These are phyloP conservation scores for Calendula officinalis DNA, from an alignment of 129 eudicot genomes.

Conservation along the genomic window DNA sequence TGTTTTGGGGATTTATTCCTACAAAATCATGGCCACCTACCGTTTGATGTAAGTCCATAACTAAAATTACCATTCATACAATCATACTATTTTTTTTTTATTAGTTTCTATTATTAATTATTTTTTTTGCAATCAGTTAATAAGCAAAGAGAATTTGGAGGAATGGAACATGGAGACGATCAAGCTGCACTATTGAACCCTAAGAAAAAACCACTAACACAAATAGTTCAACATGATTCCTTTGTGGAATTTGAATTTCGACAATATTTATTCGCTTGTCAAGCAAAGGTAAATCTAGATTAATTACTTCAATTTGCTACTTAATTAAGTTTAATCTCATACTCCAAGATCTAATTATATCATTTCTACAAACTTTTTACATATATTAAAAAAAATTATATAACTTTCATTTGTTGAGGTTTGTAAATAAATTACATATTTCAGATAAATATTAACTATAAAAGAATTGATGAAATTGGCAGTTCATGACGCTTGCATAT, in stretches of 20 bases:
- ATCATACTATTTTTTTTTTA: no score
- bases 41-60: no score
- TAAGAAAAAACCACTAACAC: conserved; percentile 66
- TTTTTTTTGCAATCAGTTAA: background rate
- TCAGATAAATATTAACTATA: no score
- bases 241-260: conserved; percentile 96
- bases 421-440: no score
- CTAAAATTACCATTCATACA: no score
- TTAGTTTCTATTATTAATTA: no score
- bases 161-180: conserved; percentile 87
- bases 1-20: no score
- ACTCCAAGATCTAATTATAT: background rate
- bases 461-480: background rate
- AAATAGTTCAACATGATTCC: conserved; percentile 94
- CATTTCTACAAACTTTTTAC: conserved; percentile 23
- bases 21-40: no score
- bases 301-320: conserved; percentile 10
- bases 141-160: conserved; percentile 87
- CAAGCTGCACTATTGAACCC: conserved; percentile 79
- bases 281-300: conserved; percentile 71
- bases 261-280: conserved; percentile 95
- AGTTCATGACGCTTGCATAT: no score
- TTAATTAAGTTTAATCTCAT: background rate
- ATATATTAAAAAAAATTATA: no score
- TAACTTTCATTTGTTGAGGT: no score